Evolutionary conservation across 73 alveolate species (phyloP).

Genomic region (Breviolum minutum): DNA sequence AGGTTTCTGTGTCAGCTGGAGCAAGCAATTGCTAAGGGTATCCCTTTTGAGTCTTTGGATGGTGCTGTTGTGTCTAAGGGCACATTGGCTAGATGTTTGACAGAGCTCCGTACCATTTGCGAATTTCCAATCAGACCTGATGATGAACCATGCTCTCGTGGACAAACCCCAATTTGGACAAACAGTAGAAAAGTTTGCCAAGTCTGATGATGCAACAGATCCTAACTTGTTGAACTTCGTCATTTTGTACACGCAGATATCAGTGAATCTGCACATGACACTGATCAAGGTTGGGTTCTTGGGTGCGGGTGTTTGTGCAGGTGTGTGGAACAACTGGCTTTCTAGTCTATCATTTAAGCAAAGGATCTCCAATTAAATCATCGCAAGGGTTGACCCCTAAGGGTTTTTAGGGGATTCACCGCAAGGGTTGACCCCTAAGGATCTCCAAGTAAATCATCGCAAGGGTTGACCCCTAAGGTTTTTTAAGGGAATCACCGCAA

Average conservation of each 20-base stretch:
- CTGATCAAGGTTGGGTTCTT: background rate
- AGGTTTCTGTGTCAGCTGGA: background rate
- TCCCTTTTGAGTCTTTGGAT: background rate
- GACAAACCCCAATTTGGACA: background rate
- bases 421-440: no score
- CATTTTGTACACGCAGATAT: background rate
- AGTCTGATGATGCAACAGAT: background rate
- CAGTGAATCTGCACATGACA: background rate
- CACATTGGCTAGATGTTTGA: background rate
- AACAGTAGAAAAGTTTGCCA: background rate
- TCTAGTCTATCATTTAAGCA: no score
- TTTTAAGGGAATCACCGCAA: no score
- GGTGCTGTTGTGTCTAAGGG: background rate
- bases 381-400: no score
- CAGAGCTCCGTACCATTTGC: background rate
- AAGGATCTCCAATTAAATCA: no score
- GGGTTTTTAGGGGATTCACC: no score
- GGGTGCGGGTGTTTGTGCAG: no score
- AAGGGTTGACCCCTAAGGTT: no score
- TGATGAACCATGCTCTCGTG: background rate
- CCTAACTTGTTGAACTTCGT: background rate
- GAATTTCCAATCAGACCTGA: conserved; percentile 24
- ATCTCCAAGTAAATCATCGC: no score
- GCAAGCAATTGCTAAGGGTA: no score
- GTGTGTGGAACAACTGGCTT: no score